phyloP scores from a whole-genome alignment of 2,329 filamentous ascomycete species.

The Lasiodiplodia theobromae region DNA sequence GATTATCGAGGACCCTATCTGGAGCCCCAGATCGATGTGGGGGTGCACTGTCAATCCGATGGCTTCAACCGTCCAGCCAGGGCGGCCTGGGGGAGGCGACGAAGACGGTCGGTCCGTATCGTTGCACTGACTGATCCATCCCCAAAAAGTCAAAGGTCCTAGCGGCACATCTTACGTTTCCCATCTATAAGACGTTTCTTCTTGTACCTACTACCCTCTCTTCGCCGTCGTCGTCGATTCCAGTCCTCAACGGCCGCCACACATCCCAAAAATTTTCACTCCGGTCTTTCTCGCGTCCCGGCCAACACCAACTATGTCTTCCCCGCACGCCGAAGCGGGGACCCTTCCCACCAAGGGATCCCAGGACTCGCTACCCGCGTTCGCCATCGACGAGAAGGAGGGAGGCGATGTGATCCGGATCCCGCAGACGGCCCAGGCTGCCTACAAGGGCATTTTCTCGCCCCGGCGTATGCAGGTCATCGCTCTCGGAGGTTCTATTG shows the following conservation, averaged over 20 bases:
- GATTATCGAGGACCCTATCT: constrained; percentile 21
- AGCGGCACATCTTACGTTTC: constrained; percentile 17
- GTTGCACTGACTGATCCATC: constrained; percentile 24
- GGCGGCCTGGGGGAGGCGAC: constrained; percentile 3
- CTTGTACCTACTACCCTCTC: neutral
- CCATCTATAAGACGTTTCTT: constrained; percentile 15
- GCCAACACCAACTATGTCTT: neutral
- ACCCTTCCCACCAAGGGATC: constrained; percentile 6
- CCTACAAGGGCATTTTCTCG: constrained; percentile 30
- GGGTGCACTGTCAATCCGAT: constrained; percentile 27
- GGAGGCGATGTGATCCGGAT: constrained; percentile 20
- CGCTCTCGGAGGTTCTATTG: constrained; percentile 41
- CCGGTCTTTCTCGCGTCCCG: neutral
- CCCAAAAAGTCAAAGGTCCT: constrained; percentile 14
- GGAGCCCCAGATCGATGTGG: constrained; percentile 27
- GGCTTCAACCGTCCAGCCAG: neutral
- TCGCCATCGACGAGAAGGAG: constrained; percentile 14
- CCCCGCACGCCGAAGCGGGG: neutral
- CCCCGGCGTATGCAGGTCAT: constrained; percentile 34
- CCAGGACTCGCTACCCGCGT: constrained; percentile 5
- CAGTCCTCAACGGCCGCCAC: neutral
- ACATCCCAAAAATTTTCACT: neutral
- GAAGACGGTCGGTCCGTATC: constrained; percentile 20
- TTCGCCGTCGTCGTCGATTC: neutral
- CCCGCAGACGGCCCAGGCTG: constrained; percentile 23